Base-by-base conservation (phyloP, 306 rosid genomes). In the Castanea sativa region DNA sequence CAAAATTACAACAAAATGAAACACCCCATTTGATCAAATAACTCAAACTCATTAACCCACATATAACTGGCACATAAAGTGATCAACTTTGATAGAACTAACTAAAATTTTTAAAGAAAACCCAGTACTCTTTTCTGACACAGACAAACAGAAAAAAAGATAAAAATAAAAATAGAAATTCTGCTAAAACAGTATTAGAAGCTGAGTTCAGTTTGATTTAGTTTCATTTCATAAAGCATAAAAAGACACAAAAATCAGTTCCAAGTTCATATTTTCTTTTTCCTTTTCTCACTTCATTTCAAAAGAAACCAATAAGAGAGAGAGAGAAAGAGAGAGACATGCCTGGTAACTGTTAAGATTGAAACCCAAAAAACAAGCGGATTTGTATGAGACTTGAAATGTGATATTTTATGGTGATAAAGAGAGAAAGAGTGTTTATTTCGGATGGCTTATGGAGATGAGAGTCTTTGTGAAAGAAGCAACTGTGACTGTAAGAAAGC, bases 301-400 rank as follows among this genome's bases (percentile, higher is more conserved):
- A 12, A 9, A 43, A 43, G 33, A 18, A 56, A 43, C 2, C 56
- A 55, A 56, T 10, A 57, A 2, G 25, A 78, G 58, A 38, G 9
- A 52, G 49, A 27, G 18, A 60, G 16, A 52, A 53, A 56, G 55
- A 41, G 49, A 72, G 87, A 83, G 73, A 82, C 74, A 69, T 70
- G 57, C 86, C 79, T 70, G 72, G 52, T 27, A 55, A 63, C 29
- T 16, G 74, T 19, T 55, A 8, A 73, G 79, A 78, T 10, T 19
- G 78, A 33, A 33, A 33, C 38, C 20, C 18, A 15, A 32, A 5
- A 60, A 79, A 19, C 72, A 78, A 73, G 77, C 73, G 68, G 84
- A 90, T 82, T 85, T 71, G 86, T 18, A 32, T n/a, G 73, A 65
- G 79, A 74, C 59, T 70, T 55, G 43, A 45, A 78, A 76, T 41